Evolutionary conservation across 345 rosid species (phyloP).

Genomic region (Carallia pectinifolia): DNA sequence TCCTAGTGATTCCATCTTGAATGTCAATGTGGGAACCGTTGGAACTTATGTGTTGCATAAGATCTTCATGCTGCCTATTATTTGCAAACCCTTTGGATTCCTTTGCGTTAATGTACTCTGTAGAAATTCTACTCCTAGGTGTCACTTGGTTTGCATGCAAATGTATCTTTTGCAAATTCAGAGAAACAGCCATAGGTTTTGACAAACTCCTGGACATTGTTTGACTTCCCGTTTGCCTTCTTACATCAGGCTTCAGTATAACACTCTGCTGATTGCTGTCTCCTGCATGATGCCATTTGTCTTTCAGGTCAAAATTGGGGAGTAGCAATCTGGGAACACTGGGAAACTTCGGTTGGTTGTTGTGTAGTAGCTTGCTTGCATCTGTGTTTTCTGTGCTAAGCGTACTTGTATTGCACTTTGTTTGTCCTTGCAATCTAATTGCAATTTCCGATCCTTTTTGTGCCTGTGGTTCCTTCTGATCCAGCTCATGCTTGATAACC

Average conservation of each 20-base stretch:
- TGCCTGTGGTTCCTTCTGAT: constrained; percentile 18
- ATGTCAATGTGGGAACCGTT: constrained; percentile 7
- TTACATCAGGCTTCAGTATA: constrained; percentile 35
- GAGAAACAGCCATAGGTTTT: constrained; percentile 20
- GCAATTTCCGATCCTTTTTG: constrained; percentile 30
- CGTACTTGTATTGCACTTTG: constrained; percentile 18
- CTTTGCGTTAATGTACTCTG: constrained; percentile 23
- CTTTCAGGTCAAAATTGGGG: constrained; percentile 29
- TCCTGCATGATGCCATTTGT: constrained; percentile 23
- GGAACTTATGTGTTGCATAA: constrained; percentile 14
- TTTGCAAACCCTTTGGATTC: constrained; percentile 23
- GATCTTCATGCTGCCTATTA: constrained; percentile 23
- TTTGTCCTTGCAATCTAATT: constrained; percentile 24
- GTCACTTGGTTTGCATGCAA: constrained; percentile 31
- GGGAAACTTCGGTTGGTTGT: constrained; percentile 32
- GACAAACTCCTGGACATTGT: constrained; percentile 21
- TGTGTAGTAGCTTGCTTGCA: constrained; percentile 22
- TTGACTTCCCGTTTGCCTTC: constrained; percentile 34
- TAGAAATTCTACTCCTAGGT: constrained; percentile 31
- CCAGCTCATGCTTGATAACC: constrained; percentile 35
- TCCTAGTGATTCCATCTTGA: constrained; percentile 24
- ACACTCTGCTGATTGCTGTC: constrained; percentile 28
- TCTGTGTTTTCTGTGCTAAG: constrained; percentile 35
- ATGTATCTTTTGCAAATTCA: constrained; percentile 34
- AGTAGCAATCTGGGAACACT: constrained; percentile 20